Conservation (phyloP, 306 rosid genomes). For the Malus domestica region DNA sequence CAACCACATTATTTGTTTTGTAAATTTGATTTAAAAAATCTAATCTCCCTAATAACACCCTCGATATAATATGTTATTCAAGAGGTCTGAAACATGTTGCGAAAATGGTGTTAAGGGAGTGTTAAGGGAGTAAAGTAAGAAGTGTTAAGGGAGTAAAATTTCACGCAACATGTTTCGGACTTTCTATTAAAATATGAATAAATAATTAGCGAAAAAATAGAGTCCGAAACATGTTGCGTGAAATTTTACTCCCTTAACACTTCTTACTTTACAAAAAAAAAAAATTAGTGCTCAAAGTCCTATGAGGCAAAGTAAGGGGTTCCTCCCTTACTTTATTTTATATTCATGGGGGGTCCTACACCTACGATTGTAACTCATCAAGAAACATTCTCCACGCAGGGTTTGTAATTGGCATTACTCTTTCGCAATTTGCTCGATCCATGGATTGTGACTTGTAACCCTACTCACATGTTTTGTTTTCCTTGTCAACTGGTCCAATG, state of each 20-base stretch:
- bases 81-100: too few species aligned
- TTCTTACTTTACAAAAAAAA: not conserved
- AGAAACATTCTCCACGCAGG: slow-evolving; percentile 18
- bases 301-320: not conserved
- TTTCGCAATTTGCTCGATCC: not conserved
- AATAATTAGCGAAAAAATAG: too few species aligned
- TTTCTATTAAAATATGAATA: too few species aligned
- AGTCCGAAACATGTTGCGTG: too few species aligned
- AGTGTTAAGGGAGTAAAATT: too few species aligned
- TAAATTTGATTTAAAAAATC: too few species aligned
- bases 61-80: too few species aligned
- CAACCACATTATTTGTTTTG: too few species aligned
- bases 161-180: too few species aligned
- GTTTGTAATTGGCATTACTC: not conserved
- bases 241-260: not conserved
- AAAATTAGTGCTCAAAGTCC: slow-evolving; percentile 9
- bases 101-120: too few species aligned
- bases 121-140: too few species aligned
- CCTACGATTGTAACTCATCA: slow-evolving; percentile 4
- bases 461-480: slow-evolving; percentile 25
- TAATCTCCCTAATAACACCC: too few species aligned
- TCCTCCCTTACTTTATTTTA: not conserved
- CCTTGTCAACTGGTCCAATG: not conserved
- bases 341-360: slow-evolving; percentile 8
- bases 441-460: not conserved